Base-by-base conservation (phyloP, 2,329 filamentous ascomycete species). In the Diplodia seriata region DNA sequence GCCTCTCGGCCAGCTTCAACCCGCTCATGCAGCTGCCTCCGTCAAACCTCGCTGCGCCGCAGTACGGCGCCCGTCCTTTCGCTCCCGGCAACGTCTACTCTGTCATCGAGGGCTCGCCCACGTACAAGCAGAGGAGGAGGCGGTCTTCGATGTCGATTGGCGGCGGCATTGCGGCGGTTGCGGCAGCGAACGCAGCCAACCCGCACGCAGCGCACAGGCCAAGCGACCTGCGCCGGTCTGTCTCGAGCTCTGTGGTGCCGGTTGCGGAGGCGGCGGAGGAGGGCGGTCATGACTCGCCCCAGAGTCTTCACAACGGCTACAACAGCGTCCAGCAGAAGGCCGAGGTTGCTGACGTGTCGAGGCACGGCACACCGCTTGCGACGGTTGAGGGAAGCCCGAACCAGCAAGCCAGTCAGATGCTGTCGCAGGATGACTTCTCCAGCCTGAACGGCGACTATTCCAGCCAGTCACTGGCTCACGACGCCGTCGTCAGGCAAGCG, bases 71-170 rank as follows among this genome's bases (percentile, higher is more conserved):
- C 55, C 84, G 87, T 31, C 85, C 90, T 71, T 88, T 85, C 69
- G 92, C 92, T 73, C 83, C 85, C 64, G 91, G 90, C 79, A 97
- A 93, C 78, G 91, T 95, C 73, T 97, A 97, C 84, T 94, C 93
- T 59, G 94, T 97, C 61, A 95, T 98, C 76, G 95, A 99, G 83
- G 95, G 95, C 59, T 99, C 95, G 33, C 95, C 95, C 14, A 98
- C 95, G 47, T 99, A 99, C 84, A 99, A 99, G 87, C 95, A 98
- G 84, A 89, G 95, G 74, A 88, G 95, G 79, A 89, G 95, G 73
- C 91, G 95, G 70, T 97, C 95, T 43, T 98, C 94, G 51, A 93
- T 98, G 70, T 93, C 94, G 29, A 90, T 92, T 14, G 88, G 90
- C 72, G 88, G 93, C 78, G 89, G 91, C 69, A 87, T 90, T 72